Evolutionary conservation across 139 green algal genomes (phyloP).

Genomic region (Tetradesmus obliquus): DNA sequence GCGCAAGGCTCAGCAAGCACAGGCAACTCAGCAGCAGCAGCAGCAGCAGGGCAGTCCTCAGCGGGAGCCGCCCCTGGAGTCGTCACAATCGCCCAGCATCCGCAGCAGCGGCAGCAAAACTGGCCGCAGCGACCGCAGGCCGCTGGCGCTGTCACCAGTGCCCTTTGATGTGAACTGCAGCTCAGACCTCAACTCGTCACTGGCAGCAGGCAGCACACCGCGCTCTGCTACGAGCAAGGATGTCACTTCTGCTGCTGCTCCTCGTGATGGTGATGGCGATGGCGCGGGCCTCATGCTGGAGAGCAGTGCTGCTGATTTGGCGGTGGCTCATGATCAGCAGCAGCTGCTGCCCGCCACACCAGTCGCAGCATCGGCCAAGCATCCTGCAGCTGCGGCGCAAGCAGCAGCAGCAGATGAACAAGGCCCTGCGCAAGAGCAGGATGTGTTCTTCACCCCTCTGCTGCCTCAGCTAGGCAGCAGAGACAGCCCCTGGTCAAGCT

Average conservation of each 20-base stretch:
- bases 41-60: neutral
- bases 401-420: neutral
- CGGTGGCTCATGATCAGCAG: neutral
- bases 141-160: constrained; percentile 23
- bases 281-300: neutral
- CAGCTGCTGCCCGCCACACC: neutral
- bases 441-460: constrained; percentile 7
- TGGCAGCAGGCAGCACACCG: neutral
- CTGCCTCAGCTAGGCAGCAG: neutral
- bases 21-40: constrained; percentile 1
- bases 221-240: neutral
- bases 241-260: neutral
- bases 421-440: neutral
- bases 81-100: constrained; percentile 7
- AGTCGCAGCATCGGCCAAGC: neutral
- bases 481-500: neutral
- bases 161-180: constrained; percentile 21
- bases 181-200: neutral
- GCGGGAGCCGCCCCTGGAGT: neutral
- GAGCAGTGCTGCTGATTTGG: neutral
- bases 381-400: neutral
- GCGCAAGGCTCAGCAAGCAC: neutral
- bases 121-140: neutral
- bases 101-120: constrained; percentile 15
- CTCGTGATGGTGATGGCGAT: neutral